Percentiles rank a stretch among this genome's conserved stretches.
phyloP scores from a whole-genome alignment of 1,284 basidiomycete genomes.

The Ceratobasidium sp. region DNA sequence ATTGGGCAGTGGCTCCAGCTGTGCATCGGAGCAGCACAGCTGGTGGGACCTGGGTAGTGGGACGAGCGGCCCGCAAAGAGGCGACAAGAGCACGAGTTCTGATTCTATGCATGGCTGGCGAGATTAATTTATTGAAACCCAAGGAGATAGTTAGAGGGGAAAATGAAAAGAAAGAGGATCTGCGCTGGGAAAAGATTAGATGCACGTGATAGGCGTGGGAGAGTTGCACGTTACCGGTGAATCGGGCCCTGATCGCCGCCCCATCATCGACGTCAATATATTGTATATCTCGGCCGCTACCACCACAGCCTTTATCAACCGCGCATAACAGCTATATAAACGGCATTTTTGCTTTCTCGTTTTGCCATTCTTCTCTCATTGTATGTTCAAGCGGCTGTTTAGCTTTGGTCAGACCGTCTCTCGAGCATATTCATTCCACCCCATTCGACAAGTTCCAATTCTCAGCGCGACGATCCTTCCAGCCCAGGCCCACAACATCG shows the following conservation, averaged over 20 bases:
- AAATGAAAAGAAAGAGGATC: conserved; percentile 1
- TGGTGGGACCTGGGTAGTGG: background rate
- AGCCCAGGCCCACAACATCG: conserved; percentile 28
- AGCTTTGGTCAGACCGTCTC: conserved; percentile 10
- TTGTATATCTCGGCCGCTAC: background rate
- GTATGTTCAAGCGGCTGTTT: conserved; percentile 41
- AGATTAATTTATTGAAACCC: background rate
- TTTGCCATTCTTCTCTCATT: conserved; percentile 7
- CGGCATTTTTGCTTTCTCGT: background rate
- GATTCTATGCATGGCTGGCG: conserved; percentile 29
- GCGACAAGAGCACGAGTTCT: conserved; percentile 4
- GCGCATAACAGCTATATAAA: background rate
- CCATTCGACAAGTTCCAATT: conserved; percentile 11
- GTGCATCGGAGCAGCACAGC: conserved; percentile 21
- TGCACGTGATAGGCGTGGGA: conserved; percentile 25
- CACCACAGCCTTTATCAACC: background rate
- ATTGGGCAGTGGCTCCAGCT: conserved; percentile 53
- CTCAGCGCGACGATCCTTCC: conserved; percentile 22
- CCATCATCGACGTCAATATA: conserved; percentile 17
- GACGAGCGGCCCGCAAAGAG: conserved; percentile 17
- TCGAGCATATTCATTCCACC: conserved; percentile 43
- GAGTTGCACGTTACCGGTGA: conserved; percentile 23
- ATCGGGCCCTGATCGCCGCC: conserved; percentile 39
- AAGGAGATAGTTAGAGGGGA: background rate
- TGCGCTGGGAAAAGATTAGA: conserved; percentile 41